Base-by-base conservation (phyloP, 192 early-diverging fungal species). In the Coemansia sp. region DNA sequence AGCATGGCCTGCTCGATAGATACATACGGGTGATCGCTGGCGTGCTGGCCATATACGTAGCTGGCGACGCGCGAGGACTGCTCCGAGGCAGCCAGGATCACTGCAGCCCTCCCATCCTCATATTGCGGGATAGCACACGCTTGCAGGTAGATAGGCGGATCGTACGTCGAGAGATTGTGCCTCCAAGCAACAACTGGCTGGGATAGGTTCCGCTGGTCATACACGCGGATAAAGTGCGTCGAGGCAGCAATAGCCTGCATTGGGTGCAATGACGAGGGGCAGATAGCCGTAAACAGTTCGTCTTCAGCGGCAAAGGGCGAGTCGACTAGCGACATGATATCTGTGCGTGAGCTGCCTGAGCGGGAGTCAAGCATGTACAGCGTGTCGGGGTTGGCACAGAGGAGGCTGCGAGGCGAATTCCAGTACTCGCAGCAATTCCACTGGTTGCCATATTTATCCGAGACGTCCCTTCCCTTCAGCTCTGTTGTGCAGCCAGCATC, bases 361-460 rank as follows among this genome's bases (percentile, higher is more conserved):
- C 77, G 77, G 5, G 62, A 37, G 31, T 80, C 77, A 0, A 80
- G 33, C 24, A 63, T 51, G 57, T 53, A 67, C 38, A 74, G 43
- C 18, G 9, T 18, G 46, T 70, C 67, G 10, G 61, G 59, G 45
- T 63, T 71, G 24, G 69, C 77, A 40, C 66, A 67, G 5, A 80
- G 62, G 5, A 80, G 37, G 11, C 60, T 65, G 21, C 77, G 71
- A 14, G 77, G 77, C 37, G 72, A 70, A 56, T 59, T 67, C 77
- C 71, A 74, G 56, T 71, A 80, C 53, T 74, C 77, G 64, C 77
- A 80, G 20, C 65, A 43, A 28, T 67, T 66, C 77, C 77, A 80
- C 62, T 74, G 69, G 26, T 63, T 42, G 33, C 43, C 65, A 45
- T 67, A 58, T 8, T 7, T 14, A 10, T 18, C 36, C 23, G 21